phyloP scores from a whole-genome alignment of 176 grass and related monocot genomes.

The Saccharum officinarum region DNA sequence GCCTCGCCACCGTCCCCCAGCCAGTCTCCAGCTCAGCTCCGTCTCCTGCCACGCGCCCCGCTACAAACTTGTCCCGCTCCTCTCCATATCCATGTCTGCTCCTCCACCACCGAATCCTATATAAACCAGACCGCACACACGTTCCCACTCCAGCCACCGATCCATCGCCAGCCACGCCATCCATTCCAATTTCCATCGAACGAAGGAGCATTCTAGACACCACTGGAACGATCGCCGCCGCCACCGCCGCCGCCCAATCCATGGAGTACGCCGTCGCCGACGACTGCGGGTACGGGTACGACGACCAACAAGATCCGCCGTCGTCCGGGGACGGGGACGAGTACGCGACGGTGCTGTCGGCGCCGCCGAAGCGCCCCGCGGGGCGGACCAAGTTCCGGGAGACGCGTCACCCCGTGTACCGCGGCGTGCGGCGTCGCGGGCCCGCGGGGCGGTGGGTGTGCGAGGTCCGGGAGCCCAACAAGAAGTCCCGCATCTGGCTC shows the following conservation, averaged over 20 bases:
- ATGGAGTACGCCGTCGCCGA: conserved; percentile 21
- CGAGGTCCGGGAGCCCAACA: conserved; percentile 83
- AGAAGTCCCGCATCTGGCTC: conserved; percentile 84
- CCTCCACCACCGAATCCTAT: conserved; percentile 17
- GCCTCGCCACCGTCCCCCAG: not conserved
- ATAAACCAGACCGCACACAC: not conserved
- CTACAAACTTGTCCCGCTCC: not conserved
- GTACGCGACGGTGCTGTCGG: conserved; percentile 55
- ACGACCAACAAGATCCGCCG: not conserved
- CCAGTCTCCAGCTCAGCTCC: too few relatives aligned
- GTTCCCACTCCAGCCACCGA: not conserved
- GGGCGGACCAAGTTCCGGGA: conserved; percentile 93
- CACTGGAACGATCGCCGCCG: not conserved
- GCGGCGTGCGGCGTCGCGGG: conserved; percentile 70
- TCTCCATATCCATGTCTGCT: not conserved
- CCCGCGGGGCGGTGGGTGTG: conserved; percentile 63
- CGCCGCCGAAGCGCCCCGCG: conserved; percentile 67
- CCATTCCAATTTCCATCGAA: not conserved
- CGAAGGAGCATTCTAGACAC: not conserved
- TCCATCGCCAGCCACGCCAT: not conserved
- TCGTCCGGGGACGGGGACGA: not conserved
- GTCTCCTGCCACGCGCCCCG: too few relatives aligned
- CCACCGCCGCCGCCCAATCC: too few relatives aligned
- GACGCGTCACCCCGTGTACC: conserved; percentile 61
- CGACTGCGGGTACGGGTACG: not conserved